phyloP scores from a whole-genome alignment of 1,284 basidiomycete species.

The Melampsora larici-populina region DNA sequence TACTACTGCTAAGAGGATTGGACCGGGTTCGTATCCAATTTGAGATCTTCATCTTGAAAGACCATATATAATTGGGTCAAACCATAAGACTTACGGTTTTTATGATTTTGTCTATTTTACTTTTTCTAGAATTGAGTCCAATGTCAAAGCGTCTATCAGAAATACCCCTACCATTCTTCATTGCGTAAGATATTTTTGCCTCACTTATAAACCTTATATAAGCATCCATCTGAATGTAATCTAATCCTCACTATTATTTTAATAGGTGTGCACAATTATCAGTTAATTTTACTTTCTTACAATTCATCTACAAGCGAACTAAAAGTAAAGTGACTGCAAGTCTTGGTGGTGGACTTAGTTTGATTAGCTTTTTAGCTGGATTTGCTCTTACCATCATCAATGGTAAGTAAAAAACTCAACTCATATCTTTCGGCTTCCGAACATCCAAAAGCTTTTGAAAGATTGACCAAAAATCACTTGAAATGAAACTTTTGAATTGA shows the following conservation, averaged over 20 bases:
- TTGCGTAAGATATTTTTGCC: not conserved
- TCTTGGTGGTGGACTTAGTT: not conserved
- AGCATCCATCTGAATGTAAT: too few species aligned
- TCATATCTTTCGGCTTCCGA: not conserved
- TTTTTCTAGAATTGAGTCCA: not conserved
- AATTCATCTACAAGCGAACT: not conserved
- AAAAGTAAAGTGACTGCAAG: not conserved
- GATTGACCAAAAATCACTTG: not conserved
- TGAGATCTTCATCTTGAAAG: too few species aligned
- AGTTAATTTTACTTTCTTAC: not conserved
- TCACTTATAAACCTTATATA: too few species aligned
- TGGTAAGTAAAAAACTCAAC: not conserved
- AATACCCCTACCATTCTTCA: not conserved
- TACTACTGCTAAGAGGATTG: slow-evolving; percentile 1
- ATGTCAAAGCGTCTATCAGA: not conserved
- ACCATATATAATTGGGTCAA: too few species aligned
- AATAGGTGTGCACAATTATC: not conserved
- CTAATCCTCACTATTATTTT: not conserved
- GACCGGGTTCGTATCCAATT: not conserved
- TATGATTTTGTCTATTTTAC: not conserved
- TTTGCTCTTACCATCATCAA: not conserved
- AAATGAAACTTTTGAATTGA: not conserved
- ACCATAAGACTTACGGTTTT: not conserved
- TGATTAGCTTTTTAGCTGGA: not conserved
- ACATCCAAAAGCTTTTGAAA: not conserved